These are phyloP conservation scores for Clavariopsis aquatica DNA, from an alignment of 495 filamentous ascomycete genomes.

Conservation along the genomic window DNA sequence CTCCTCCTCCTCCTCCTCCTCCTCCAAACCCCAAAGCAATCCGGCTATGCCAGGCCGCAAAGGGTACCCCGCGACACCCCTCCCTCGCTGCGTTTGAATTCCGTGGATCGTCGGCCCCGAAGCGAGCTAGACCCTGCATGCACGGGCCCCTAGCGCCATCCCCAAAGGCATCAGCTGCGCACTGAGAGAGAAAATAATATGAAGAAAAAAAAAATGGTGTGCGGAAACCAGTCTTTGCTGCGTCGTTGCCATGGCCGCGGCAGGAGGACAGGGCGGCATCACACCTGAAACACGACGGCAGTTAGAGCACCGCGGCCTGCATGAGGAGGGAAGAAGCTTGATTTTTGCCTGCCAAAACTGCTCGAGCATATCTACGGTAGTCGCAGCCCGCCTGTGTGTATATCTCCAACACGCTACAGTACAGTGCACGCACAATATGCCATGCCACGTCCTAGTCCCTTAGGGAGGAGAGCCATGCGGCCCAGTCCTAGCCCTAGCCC, in stretches of 20 bases:
- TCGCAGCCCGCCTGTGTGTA: slow-evolving; percentile 19
- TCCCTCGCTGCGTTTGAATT: not conserved
- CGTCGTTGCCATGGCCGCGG: not conserved
- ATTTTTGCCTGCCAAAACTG: slow-evolving; percentile 4
- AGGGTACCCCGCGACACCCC: not conserved
- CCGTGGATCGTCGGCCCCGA: not conserved
- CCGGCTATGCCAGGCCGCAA: not conserved
- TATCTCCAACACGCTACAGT: slow-evolving; percentile 27
- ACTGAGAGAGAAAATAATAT: not conserved
- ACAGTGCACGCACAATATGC: slow-evolving; percentile 27
- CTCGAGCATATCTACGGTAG: slow-evolving; percentile 6
- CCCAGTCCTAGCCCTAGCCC: too few relatives aligned
- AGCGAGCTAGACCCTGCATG: not conserved
- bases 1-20: too few relatives aligned
- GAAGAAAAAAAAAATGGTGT: not conserved
- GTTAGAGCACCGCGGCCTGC: not conserved
- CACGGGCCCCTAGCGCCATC: not conserved
- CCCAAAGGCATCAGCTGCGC: not conserved
- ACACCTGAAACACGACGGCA: not conserved
- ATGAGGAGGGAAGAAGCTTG: slow-evolving; percentile 5
- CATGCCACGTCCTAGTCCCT: slow-evolving; percentile 17
- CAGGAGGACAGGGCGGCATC: not conserved
- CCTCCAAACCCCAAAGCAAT: not conserved
- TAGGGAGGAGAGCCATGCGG: too few relatives aligned
- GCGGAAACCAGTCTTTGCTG: not conserved